Percentiles rank a stretch among this genome's conserved stretches.
phyloP scores from a whole-genome alignment of 139 green algal species.

The Chloropicon primus region DNA sequence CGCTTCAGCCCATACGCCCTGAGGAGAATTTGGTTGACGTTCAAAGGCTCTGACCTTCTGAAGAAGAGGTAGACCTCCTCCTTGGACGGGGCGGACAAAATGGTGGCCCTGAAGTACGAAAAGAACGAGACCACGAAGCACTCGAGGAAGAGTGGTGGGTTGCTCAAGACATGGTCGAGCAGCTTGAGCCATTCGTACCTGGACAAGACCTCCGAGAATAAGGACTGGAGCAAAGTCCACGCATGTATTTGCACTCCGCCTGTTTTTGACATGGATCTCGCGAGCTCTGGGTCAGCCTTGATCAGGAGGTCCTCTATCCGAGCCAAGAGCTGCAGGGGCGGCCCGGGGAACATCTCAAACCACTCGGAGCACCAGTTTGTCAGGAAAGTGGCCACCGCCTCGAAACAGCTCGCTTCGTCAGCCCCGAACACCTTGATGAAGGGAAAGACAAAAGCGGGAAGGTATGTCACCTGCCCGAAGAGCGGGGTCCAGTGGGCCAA shows the following conservation, averaged over 20 bases:
- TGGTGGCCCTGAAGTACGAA: constrained; percentile 5
- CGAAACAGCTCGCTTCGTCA: constrained; percentile 15
- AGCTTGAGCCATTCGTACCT: constrained; percentile 35
- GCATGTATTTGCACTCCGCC: neutral
- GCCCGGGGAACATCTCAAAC: constrained; percentile 47
- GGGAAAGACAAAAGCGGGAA: constrained; percentile 39
- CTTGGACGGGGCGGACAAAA: constrained; percentile 20
- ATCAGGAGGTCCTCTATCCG: constrained; percentile 18
- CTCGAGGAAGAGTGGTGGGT: constrained; percentile 33
- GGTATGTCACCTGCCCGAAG: constrained; percentile 25
- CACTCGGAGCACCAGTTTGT: constrained; percentile 35
- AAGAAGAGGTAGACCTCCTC: constrained; percentile 19
- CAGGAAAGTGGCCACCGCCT: constrained; percentile 38
- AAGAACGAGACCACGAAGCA: constrained; percentile 34
- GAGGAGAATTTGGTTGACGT: constrained; percentile 28
- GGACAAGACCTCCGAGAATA: constrained; percentile 28
- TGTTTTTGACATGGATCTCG: constrained; percentile 6
- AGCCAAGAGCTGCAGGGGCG: constrained; percentile 32
- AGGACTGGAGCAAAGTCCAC: constrained; percentile 30
- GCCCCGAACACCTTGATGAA: constrained; percentile 41
- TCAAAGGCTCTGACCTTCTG: constrained; percentile 17
- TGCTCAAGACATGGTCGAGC: constrained; percentile 47
- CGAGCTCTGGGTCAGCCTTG: constrained; percentile 20
- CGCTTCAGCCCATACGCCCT: constrained; percentile 17
- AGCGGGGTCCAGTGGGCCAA: constrained; percentile 44